These are phyloP conservation scores for Rhodosporidiobolus sp. DNA, from an alignment of 768 basidiomycete species.

Conservation along the genomic window DNA sequence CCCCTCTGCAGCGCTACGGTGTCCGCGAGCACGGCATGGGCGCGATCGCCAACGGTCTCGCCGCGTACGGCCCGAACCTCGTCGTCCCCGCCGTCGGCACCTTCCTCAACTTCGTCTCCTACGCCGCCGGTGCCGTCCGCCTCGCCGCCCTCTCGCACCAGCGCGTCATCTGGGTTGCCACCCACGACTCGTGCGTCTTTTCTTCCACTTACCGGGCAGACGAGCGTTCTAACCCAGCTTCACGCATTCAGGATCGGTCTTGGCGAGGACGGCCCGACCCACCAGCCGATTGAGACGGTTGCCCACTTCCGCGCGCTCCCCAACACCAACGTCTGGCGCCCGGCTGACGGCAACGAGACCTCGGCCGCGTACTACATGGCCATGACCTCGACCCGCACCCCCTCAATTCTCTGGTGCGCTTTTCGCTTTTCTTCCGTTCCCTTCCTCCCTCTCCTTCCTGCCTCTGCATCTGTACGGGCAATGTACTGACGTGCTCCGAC, in stretches of 20 bases:
- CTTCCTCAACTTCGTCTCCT: slow-evolving; percentile 59
- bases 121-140: slow-evolving; percentile 82
- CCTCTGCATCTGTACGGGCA: no score
- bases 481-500: neutral
- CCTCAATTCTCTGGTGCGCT: slow-evolving; percentile 62
- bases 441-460: no score
- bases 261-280: slow-evolving; percentile 63
- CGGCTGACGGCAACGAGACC: slow-evolving; percentile 81
- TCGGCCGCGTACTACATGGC: slow-evolving; percentile 84
- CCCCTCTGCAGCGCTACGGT: slow-evolving; percentile 64
- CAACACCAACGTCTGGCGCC: slow-evolving; percentile 71
- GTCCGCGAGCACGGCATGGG: slow-evolving; percentile 97
- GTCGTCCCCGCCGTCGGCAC: slow-evolving; percentile 85
- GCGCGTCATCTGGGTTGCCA: slow-evolving; percentile 92
- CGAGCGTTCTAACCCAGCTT: neutral
- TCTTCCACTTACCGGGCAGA: neutral
- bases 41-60: slow-evolving; percentile 80
- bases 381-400: slow-evolving; percentile 68
- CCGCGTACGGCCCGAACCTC: slow-evolving; percentile 71
- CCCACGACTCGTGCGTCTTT: slow-evolving; percentile 81
- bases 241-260: neutral
- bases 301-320: slow-evolving; percentile 82
- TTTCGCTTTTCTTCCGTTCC: slow-evolving; percentile 52
- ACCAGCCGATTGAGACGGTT: slow-evolving; percentile 72
- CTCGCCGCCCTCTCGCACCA: slow-evolving; percentile 83